A percentile compares a stretch with the other conserved stretches of the same genome.
Conservation (phyloP, 805 yeast genomes). For the Candida succiphila region DNA sequence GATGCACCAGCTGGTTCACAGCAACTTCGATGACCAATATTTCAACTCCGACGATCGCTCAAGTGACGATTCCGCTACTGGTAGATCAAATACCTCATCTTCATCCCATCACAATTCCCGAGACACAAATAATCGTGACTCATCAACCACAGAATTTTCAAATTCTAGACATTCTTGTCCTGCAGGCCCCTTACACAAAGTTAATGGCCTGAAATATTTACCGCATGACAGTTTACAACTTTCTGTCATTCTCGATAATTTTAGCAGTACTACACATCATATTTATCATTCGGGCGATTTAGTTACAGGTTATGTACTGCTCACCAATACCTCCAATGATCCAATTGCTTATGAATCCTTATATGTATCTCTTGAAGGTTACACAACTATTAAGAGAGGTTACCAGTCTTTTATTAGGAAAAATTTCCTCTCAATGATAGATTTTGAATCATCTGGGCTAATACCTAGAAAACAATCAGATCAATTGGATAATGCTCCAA, state of each 20-base stretch:
- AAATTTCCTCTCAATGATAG: constrained; percentile 30
- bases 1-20: constrained; percentile 8
- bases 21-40: constrained; percentile 6
- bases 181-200: no score
- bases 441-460: constrained; percentile 17
- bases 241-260: constrained; percentile 18
- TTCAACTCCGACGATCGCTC: constrained; percentile 2
- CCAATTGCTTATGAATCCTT: constrained; percentile 31
- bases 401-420: constrained; percentile 8
- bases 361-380: constrained; percentile 34
- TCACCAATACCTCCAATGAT: constrained; percentile 5
- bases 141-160: no score
- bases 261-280: constrained; percentile 2
- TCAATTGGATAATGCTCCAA: no score
- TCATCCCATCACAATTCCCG: no score
- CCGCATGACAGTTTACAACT: constrained; percentile 6
- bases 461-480: neutral
- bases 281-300: constrained; percentile 8
- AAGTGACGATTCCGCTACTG: no score
- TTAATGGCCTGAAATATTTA: neutral
- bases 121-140: no score
- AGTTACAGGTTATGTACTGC: constrained; percentile 6
- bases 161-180: no score
- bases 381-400: constrained; percentile 14
- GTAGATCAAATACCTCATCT: no score